These are phyloP conservation scores for Phytopythium litorale DNA, from an alignment of 352 stramenopile species.

Conservation along the genomic window DNA sequence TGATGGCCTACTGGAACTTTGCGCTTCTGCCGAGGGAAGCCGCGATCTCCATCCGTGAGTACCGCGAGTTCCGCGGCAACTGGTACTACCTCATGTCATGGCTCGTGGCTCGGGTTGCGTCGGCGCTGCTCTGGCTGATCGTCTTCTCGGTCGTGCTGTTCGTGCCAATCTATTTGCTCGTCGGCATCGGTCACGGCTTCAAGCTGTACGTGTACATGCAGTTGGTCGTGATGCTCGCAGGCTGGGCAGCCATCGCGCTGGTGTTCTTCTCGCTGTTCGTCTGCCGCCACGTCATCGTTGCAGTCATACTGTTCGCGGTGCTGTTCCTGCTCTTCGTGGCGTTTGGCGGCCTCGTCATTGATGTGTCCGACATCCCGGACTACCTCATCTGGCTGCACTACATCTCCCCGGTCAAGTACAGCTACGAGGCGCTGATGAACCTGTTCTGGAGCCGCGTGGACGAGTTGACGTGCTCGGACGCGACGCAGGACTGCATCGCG, in stretches of 20 bases:
- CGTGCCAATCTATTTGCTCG: constrained; percentile 32
- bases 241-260: constrained; percentile 25
- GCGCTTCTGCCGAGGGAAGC: constrained; percentile 33
- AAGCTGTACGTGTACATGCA: constrained; percentile 44
- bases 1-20: constrained; percentile 31
- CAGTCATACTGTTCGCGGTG: constrained; percentile 26
- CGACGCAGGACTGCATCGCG: constrained; percentile 27
- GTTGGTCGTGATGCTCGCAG: constrained; percentile 35
- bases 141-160: constrained; percentile 38
- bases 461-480: constrained; percentile 27
- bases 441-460: constrained; percentile 43
- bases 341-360: constrained; percentile 43
- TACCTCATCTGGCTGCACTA: constrained; percentile 60
- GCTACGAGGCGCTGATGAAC: constrained; percentile 43
- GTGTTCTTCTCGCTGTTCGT: constrained; percentile 31
- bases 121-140: constrained; percentile 32
- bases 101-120: constrained; percentile 43
- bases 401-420: constrained; percentile 54
- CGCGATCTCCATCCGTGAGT: constrained; percentile 38
- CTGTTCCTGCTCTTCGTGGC: constrained; percentile 32
- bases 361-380: constrained; percentile 36
- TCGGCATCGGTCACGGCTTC: constrained; percentile 37
- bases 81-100: constrained; percentile 42
- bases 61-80: constrained; percentile 29
- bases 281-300: constrained; percentile 23